These are phyloP conservation scores for Mycena latifolia DNA, from an alignment of 768 basidiomycete genomes.

Conservation along the genomic window DNA sequence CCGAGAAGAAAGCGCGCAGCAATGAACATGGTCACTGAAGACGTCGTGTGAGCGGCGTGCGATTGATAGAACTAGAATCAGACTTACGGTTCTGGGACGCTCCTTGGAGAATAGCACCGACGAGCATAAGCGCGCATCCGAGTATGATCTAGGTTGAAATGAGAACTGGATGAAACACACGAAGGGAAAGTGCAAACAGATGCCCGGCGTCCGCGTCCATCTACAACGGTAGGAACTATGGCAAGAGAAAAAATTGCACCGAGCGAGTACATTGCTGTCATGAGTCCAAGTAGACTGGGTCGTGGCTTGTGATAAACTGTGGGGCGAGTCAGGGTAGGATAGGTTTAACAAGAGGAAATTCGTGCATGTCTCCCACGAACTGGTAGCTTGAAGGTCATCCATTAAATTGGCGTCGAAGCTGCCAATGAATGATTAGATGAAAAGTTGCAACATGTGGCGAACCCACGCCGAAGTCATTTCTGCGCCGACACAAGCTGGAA, in stretches of 20 bases:
- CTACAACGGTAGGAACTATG: slow-evolving; percentile 2
- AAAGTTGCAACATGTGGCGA: neutral
- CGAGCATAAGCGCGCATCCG: slow-evolving; percentile 10
- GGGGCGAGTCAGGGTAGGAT: neutral
- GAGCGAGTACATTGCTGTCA: slow-evolving; percentile 23
- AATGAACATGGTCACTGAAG: slow-evolving; percentile 10
- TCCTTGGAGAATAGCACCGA: slow-evolving; percentile 15
- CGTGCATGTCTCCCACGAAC: slow-evolving; percentile 14
- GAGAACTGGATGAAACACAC: neutral
- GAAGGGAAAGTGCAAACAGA: slow-evolving; percentile 1
- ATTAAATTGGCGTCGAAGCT: slow-evolving; percentile 20
- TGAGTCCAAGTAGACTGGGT: slow-evolving; percentile 4
- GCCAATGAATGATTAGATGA: neutral
- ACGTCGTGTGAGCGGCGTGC: neutral
- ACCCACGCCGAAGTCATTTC: slow-evolving; percentile 25
- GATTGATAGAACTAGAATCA: neutral
- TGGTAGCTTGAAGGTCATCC: slow-evolving; percentile 12
- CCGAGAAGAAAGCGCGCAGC: slow-evolving; percentile 21
- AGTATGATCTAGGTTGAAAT: slow-evolving; percentile 13
- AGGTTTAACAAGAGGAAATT: neutral
- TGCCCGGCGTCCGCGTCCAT: slow-evolving; percentile 16
- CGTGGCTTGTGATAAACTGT: slow-evolving; percentile 20
- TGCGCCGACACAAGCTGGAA: slow-evolving; percentile 22
- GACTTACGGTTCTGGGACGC: slow-evolving; percentile 12
- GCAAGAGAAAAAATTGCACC: slow-evolving; percentile 14